Evolutionary conservation across 257 asterid species (phyloP).

Genomic region (Knoxia roxburghii): DNA sequence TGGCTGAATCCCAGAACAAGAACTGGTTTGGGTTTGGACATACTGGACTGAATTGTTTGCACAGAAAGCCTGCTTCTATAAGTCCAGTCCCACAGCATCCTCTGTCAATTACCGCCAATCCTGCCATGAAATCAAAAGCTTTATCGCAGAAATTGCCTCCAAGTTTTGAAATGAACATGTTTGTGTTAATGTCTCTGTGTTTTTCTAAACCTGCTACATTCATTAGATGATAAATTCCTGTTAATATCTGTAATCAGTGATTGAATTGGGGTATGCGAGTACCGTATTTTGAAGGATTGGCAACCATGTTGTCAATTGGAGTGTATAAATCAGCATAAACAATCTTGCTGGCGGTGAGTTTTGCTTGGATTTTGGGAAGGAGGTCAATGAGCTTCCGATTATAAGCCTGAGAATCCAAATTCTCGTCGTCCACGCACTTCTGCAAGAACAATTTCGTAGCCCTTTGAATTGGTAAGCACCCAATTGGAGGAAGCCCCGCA

Average conservation of each 20-base stretch:
- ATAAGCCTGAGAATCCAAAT: conserved; percentile 12
- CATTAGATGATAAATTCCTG: too few relatives aligned
- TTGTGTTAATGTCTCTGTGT: too few relatives aligned
- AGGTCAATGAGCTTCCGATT: conserved; percentile 18
- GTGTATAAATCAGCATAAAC: conserved; percentile 27
- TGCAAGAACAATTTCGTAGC: conserved; percentile 5
- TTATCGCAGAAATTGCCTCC: too few relatives aligned
- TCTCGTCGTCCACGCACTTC: conserved; percentile 17
- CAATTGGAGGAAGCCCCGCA: conserved; percentile 29
- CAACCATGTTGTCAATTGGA: conserved; percentile 10
- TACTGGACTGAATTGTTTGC: conserved; percentile 5
- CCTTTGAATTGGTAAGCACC: conserved; percentile 18
- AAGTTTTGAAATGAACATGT: too few relatives aligned
- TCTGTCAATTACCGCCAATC: conserved; percentile 1
- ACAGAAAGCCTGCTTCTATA: conserved; percentile 8
- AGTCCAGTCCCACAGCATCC: conserved; percentile 21
- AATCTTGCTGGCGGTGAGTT: conserved; percentile 24
- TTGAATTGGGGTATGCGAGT: too few relatives aligned
- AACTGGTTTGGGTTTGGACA: conserved; percentile 20
- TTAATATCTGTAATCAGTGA: too few relatives aligned
- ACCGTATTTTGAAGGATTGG: conserved; percentile 23
- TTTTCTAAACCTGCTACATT: too few relatives aligned
- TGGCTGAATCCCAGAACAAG: conserved; percentile 12
- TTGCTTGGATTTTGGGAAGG: conserved; percentile 16
- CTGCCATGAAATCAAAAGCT: conserved; percentile 12